A percentile compares a stretch with the other conserved stretches of the same genome.
Evolutionary conservation across 257 asterid species (phyloP).

Genomic region (Capsicum rhomboideum): DNA sequence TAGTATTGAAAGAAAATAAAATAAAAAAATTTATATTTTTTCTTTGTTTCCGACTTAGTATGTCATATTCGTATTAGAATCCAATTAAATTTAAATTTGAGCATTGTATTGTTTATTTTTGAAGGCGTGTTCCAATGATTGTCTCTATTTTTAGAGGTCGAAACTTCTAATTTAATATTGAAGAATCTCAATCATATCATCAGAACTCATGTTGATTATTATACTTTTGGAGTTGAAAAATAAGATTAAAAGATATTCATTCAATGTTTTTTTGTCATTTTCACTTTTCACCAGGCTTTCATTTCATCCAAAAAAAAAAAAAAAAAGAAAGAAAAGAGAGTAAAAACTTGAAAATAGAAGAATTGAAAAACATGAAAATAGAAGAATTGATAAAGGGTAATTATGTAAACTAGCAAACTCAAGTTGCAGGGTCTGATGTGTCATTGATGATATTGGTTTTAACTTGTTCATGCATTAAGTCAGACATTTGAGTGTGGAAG

Average conservation of each 20-base stretch:
- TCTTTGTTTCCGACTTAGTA: rapidly evolving
- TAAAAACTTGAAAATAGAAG: too few relatives aligned
- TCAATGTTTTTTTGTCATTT: background rate
- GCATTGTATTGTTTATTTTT: background rate
- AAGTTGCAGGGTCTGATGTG: background rate
- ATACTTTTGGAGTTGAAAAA: background rate
- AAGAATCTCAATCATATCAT: background rate
- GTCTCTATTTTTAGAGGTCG: background rate
- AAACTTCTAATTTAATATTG: too few relatives aligned
- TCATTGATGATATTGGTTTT: slow-evolving; percentile 1
- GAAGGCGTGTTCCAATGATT: too few relatives aligned
- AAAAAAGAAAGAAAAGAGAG: background rate
- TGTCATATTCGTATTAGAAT: background rate
- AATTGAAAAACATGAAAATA: background rate
- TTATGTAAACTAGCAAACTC: background rate
- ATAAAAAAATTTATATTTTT: too few relatives aligned
- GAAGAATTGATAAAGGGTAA: background rate
- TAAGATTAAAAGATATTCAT: background rate
- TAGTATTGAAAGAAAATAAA: too few relatives aligned
- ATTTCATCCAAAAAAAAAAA: too few relatives aligned
- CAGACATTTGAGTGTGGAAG: slow-evolving; percentile 1
- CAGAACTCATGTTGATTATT: background rate
- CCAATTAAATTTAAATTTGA: rapidly evolving
- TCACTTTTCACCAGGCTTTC: background rate
- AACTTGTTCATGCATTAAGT: background rate